phyloP scores from a whole-genome alignment of 225 moss, liverwort and hornwort species.

The Neckera pumila region DNA sequence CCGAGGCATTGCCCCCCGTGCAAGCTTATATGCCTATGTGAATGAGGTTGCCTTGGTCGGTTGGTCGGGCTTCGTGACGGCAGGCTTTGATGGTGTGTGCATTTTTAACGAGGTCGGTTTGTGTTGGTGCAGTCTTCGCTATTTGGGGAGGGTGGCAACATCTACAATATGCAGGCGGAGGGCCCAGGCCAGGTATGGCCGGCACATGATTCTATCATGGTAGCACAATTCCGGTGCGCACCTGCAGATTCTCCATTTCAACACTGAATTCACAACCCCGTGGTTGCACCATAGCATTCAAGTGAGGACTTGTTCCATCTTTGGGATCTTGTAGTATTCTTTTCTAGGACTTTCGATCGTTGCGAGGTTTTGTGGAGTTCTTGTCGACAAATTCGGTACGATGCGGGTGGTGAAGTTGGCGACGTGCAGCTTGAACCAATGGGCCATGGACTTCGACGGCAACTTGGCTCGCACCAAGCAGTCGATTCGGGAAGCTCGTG shows the following conservation, averaged over 20 bases:
- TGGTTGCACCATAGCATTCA: not conserved
- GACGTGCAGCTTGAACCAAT: conserved; percentile 94
- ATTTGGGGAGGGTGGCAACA: conserved; percentile 92
- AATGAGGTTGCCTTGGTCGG: not conserved
- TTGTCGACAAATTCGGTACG: not conserved
- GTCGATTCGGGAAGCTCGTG: conserved; percentile 67
- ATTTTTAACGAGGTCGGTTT: conserved; percentile 11
- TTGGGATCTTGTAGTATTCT: not conserved
- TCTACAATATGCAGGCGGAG: conserved; percentile 74
- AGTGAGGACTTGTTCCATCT: not conserved
- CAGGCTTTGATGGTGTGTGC: not conserved
- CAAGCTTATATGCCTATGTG: not conserved
- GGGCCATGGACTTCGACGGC: conserved; percentile 96
- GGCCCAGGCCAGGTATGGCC: conserved; percentile 66
- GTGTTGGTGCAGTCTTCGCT: conserved; percentile 77
- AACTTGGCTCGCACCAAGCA: conserved; percentile 65
- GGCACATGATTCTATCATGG: not conserved
- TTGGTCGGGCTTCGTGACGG: not conserved
- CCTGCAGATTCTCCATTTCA: not conserved
- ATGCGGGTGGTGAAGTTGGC: conserved; percentile 66
- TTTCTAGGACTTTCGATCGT: not conserved
- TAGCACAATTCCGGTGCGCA: not conserved
- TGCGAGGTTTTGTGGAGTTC: not conserved
- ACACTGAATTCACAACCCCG: not conserved
- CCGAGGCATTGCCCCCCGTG: not conserved